These are phyloP conservation scores for Chlorella sorokiniana DNA, from an alignment of 139 green algal species.

Conservation along the genomic window DNA sequence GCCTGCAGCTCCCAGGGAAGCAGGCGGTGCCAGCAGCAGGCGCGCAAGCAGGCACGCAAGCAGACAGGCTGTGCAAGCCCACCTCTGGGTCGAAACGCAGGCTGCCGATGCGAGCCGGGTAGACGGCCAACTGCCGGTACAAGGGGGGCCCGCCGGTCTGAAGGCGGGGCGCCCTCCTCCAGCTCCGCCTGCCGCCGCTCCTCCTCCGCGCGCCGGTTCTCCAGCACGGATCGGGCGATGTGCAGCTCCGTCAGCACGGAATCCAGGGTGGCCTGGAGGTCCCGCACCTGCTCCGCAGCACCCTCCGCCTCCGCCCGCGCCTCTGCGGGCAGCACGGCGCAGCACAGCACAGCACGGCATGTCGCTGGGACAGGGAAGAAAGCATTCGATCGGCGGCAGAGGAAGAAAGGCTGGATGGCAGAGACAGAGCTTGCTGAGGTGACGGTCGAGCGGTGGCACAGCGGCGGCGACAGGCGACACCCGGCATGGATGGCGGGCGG, in stretches of 20 bases:
- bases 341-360: not conserved
- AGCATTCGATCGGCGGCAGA: too few species aligned
- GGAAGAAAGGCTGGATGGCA: too few species aligned
- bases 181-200: not conserved
- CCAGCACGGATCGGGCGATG: conserved; percentile 21
- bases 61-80: not conserved
- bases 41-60: too few species aligned
- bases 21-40: too few species aligned
- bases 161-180: not conserved
- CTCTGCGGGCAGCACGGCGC: conserved; percentile 3
- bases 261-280: conserved; percentile 25
- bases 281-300: conserved; percentile 16
- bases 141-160: not conserved
- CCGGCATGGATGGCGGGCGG: not conserved
- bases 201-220: conserved; percentile 21
- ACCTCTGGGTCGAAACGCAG: conserved; percentile 13
- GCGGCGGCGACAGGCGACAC: not conserved
- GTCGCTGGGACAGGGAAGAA: too few species aligned
- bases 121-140: conserved; percentile 7
- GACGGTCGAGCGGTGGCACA: too few species aligned
- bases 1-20: too few species aligned
- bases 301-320: not conserved
- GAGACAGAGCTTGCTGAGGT: too few species aligned
- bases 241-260: conserved; percentile 29
- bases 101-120: conserved; percentile 12